Base-by-base conservation (phyloP, 2,329 filamentous ascomycete species). In the Penicillium sp. region DNA sequence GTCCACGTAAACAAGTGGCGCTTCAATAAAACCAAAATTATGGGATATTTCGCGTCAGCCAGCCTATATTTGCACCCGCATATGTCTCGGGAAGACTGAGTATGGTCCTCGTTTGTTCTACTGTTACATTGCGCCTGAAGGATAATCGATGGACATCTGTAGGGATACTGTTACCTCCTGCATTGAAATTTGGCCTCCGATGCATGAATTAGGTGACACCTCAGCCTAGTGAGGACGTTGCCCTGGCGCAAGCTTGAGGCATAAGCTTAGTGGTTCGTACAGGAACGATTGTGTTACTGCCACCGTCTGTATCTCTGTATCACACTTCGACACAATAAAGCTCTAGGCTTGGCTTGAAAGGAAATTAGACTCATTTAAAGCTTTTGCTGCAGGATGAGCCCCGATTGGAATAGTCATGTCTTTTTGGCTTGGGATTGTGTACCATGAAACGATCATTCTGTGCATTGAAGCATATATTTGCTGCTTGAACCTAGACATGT, bases 111-210 rank as follows among this genome's bases (percentile, higher is more conserved):
- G 19, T 27, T 33, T 56, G 56, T 49, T 64, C 21, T 48, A 59
- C 53, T 45, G 61, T 65, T 66, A 64, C 64, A 65, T 65, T 55
- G 42, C 22, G 14, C 31, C 19, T 31, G 39, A 37, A 37, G n/a
- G 10, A 42, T 39, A 4, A 39, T 35, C 19, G 46, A 33, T 33
- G 27, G 31, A 47, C 14, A 19, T 24, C 21, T 35, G 46, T n/a
- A n/a, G 43, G 29, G 11, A 39, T 9, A 56, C 29, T 27, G 60
- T 57, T 56, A 63, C 62, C 43, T 52, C 52, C 24, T 47, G 19
- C 49, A 51, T 43, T 50, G 48, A 24, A 50, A 22, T 42, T 50
- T 22, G 43, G 57, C 37, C 50, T 21, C 50, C 27, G 21, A 50
- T 59, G 55, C 54, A 53, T 53, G 8, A 35, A 2, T 16, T 19